Evolutionary conservation across 306 rosid species (phyloP).

Genomic region (Glycine soja): DNA sequence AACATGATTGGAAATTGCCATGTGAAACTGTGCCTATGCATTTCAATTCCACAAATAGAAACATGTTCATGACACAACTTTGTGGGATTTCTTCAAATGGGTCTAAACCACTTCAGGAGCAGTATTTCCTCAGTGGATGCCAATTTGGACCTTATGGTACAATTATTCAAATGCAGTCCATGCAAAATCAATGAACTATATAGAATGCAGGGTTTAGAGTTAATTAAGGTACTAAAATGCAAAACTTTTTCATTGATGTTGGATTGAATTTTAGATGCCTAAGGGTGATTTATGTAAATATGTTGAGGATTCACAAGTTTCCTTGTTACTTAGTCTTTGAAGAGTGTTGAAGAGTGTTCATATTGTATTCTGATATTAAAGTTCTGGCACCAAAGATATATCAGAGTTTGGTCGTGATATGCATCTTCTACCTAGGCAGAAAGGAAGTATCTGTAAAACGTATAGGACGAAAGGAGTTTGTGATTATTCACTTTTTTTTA

Average conservation of each 20-base stretch:
- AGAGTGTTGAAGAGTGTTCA: conserved; percentile 52
- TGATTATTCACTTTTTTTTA: conserved; percentile 21
- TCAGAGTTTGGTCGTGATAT: background rate
- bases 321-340: conserved; percentile 47
- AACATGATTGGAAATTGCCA: conserved; percentile 54
- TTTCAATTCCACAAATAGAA: conserved; percentile 52
- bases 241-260: conserved; percentile 37
- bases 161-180: conserved; percentile 63
- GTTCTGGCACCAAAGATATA: conserved; percentile 15
- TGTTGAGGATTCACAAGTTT: conserved; percentile 49
- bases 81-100: conserved; percentile 61
- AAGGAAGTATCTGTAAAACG: conserved; percentile 14
- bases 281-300: conserved; percentile 53
- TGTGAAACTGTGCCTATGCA: conserved; percentile 48
- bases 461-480: background rate
- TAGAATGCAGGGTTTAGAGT: conserved; percentile 35
- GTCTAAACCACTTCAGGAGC: conserved; percentile 59
- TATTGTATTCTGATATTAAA: conserved; percentile 45
- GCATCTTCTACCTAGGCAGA: conserved; percentile 17
- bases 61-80: conserved; percentile 54
- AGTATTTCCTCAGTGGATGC: conserved; percentile 51
- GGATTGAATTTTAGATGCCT: conserved; percentile 24
- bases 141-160: conserved; percentile 58
- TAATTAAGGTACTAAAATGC: conserved; percentile 31
- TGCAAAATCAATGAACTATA: conserved; percentile 58